These are phyloP conservation scores for Auxenochlorella protothecoides DNA, from an alignment of 139 green algal genomes.

Conservation along the genomic window DNA sequence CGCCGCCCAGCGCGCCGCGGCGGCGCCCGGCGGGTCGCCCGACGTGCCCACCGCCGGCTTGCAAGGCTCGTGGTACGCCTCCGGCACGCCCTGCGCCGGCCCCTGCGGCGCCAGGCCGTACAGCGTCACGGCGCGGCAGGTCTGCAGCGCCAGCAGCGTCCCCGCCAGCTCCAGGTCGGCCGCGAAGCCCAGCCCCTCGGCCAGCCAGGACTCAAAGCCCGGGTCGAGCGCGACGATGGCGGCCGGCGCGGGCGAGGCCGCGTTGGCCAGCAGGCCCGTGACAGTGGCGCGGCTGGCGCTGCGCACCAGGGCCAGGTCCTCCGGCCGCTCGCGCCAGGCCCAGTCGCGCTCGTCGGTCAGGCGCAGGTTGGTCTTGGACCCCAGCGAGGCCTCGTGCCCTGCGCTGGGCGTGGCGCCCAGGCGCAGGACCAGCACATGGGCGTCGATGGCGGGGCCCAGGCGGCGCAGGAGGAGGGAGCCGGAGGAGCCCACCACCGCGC, in stretches of 20 bases:
- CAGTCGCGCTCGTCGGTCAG: not conserved
- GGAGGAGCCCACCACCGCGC: constrained; percentile 3
- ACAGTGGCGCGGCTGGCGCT: not conserved
- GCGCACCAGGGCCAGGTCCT: constrained; percentile 2
- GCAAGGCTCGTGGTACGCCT: constrained; percentile 6
- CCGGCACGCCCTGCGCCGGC: not conserved
- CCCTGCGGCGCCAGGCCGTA: not conserved
- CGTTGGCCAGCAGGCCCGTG: not conserved
- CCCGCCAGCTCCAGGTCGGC: not conserved
- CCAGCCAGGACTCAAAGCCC: constrained; percentile 4
- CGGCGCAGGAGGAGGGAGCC: constrained; percentile 1
- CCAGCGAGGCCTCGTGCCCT: not conserved
- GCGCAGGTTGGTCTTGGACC: constrained; percentile 1
- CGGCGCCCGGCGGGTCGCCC: not conserved
- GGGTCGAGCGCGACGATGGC: not conserved
- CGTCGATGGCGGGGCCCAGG: not conserved
- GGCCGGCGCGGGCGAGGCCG: not conserved
- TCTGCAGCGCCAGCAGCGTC: constrained; percentile 3
- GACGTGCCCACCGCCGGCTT: too few relatives aligned
- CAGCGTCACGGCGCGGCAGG: constrained; percentile 6
- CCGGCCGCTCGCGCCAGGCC: not conserved
- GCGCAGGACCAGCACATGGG: not conserved
- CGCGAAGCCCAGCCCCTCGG: not conserved
- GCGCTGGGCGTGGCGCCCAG: not conserved
- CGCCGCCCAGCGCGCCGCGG: not conserved